Evolutionary conservation across 306 rosid species (phyloP).

Genomic region (Dalbergia cultrata): DNA sequence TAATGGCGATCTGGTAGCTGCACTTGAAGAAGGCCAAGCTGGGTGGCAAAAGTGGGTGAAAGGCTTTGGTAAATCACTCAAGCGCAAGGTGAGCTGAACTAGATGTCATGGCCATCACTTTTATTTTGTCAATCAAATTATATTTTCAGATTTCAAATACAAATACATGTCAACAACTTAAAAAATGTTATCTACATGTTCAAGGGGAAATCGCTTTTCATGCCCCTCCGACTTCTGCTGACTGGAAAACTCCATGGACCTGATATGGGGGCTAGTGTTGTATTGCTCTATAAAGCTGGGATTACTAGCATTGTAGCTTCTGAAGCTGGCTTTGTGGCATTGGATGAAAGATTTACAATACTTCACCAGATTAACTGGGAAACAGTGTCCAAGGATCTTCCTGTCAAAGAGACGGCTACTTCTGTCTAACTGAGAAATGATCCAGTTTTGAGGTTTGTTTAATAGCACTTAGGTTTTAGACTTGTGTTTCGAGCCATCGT

Average conservation of each 20-base stretch:
- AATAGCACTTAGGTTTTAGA: conserved; percentile 1
- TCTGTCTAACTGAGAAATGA: conserved; percentile 51
- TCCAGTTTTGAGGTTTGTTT: conserved; percentile 36
- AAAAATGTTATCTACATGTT: conserved; percentile 32
- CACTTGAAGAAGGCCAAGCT: conserved; percentile 86
- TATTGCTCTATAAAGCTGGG: conserved; percentile 77
- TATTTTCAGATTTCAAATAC: background rate
- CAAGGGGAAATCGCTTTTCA: conserved; percentile 93
- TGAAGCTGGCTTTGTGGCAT: conserved; percentile 64
- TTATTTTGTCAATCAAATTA: background rate
- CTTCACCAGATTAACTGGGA: conserved; percentile 81
- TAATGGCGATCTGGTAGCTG: conserved; percentile 69
- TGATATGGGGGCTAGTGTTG: conserved; percentile 74
- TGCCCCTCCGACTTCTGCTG: conserved; percentile 89
- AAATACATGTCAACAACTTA: background rate
- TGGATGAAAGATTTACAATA: conserved; percentile 69
- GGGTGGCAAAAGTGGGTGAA: conserved; percentile 99
- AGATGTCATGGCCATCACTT: background rate
- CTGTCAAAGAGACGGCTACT: conserved; percentile 57
- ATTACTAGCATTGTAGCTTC: conserved; percentile 60
- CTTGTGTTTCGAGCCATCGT: background rate
- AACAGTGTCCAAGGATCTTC: conserved; percentile 59
- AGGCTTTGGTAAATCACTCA: conserved; percentile 82
- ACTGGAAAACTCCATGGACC: conserved; percentile 97
- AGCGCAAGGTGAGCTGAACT: conserved; percentile 76